Base-by-base conservation (phyloP, 345 rosid species). In the Ceriops decandra region DNA sequence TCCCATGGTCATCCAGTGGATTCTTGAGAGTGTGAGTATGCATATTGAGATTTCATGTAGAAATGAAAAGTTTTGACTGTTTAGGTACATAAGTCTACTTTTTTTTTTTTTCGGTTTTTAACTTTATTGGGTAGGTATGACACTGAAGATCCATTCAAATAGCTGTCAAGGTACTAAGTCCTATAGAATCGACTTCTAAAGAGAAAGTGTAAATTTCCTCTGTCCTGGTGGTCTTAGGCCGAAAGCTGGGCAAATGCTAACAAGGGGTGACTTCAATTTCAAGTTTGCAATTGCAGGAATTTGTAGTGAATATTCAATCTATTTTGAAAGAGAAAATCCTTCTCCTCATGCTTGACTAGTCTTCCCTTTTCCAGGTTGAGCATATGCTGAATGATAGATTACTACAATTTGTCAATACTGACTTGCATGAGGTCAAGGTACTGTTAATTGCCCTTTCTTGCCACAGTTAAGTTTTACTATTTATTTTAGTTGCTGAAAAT, bases 391-490 rank as follows among this genome's bases (percentile, higher is more conserved):
- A 90, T 84, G 99, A 95, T 80, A 90, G 97, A 82, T 82, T 95
- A 61, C 77, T 88, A 69, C 97, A 92, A 19, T 95, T 87, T 85
- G 91, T 86, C 80, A 87, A 92, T 78, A 76, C 79, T 74, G 99
- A 95, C 80, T 76, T 91, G 78, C 96, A 64, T 49, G 98, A 95
- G 52, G 96, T 92, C 80, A 95, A 95, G 99, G 99, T 88, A 95
- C 63, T 52, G 42, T 35, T 36, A 19, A 38, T 52, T 69, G 54
- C 27, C 35, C 27, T 9, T 11, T 51, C 19, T 30, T 74, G 17
- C 38, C 58, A 3, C 58, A 22, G 24, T n/a, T 22, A 26, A 26
- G 27, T n/a, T 8, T 26, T 22, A 22, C 16, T 22, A 5, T 54
- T 54, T 22, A 54, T 54, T 52, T 53, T n/a, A 21, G 15, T 2